Evolutionary conservation across 2,329 filamentous ascomycete species (phyloP), one percentile per base, ranked within the genome.

Genomic region (Cryphonectria japonica): DNA sequence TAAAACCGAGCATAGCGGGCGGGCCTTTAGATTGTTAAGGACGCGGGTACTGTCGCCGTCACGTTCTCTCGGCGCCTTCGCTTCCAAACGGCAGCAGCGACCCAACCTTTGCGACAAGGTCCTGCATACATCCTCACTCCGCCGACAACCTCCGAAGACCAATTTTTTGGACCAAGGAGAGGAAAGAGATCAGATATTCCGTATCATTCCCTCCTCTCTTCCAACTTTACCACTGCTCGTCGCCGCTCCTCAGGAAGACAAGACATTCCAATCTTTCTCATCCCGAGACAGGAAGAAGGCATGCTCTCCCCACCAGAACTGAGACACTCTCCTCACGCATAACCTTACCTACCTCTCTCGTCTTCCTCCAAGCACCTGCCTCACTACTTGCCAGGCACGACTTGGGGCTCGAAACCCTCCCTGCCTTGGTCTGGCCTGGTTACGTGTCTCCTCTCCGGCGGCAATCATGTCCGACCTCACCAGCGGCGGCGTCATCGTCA

Each of bases 391-490:
- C 32, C 37, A 39, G 16, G 3, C 59, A 37, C 59, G 32, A 62
- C 46, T 8, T n/a, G 11, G 57, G 14, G 26, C 32, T 19, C 26
- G 26, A 32, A 34, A 16, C 46, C 46, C 22, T 9, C 46, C 16
- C 46, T n/a, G 46, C 5, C 46, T 22, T n/a, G 46, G 19, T 11
- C 60, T 39, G 37, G n/a, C 34, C 37, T 64, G 37, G 61, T 50
- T 50, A 16, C 22, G 13, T 41, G 32, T n/a, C n/a, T 29, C 61
- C 46, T 57, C 34, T 13, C 43, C 59, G 57, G 32, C 68, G 66
- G 72, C 67, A 67, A 73, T 73, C 70, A 65, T 64, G 39, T 41
- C 68, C 70, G 70, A 68, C 69, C 63, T 73, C 63, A 41, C 62
- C 59, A 60, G 59, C 46, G 69, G 19, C 19, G 46, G 6, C 43